Base-by-base conservation (phyloP, 1,284 basidiomycete species). In the Ganoderma boninense region DNA sequence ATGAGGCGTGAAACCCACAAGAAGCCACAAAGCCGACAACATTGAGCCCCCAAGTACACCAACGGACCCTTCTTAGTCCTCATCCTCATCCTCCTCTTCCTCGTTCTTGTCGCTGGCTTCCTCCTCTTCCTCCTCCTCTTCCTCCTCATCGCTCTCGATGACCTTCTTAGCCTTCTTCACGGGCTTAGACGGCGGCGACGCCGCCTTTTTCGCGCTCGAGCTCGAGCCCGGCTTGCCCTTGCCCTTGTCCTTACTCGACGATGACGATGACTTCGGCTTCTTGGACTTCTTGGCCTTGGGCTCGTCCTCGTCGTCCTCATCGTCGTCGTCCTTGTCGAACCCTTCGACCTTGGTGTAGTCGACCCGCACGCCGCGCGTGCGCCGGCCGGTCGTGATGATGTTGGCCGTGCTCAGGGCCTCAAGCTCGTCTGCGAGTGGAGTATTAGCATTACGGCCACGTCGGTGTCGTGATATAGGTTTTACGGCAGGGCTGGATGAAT, bases 271-370 rank as follows among this genome's bases (percentile, higher is more conserved):
- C 59, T 20, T 42, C 4, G 60, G 26, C 67, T 75, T 73, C 68
- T 75, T 77, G n/a, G 64, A 65, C 59, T 72, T 75, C 65, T 73
- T 69, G 23, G 49, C 49, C n/a, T 71, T 71, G 26, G 77, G 74
- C 11, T 74, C 73, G 16, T 78, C 77, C 18, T 81, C 80, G 1
- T 79, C 78, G 2, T 79, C 81, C 10, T 78, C 78, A 10, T 80
- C 78, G 23, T 79, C 77, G 26, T 77, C 77, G n/a, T 71, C 72
- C 20, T 72, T 68, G 20, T 74, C 65, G 63, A 76, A 74, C 2
- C 75, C 77, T 35, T 77, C 62, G 32, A 80, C 80, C 62, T 83
- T 80, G 23, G 80, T 82, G 69, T 83, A 82, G 73, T 82, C 80
- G 65, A 82, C 64, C 57, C 79, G 78, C 26, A 80, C 78, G 4